Evolutionary conservation across 2,329 filamentous ascomycete species (phyloP).

Genomic region (Fusarium fracticaudum): DNA sequence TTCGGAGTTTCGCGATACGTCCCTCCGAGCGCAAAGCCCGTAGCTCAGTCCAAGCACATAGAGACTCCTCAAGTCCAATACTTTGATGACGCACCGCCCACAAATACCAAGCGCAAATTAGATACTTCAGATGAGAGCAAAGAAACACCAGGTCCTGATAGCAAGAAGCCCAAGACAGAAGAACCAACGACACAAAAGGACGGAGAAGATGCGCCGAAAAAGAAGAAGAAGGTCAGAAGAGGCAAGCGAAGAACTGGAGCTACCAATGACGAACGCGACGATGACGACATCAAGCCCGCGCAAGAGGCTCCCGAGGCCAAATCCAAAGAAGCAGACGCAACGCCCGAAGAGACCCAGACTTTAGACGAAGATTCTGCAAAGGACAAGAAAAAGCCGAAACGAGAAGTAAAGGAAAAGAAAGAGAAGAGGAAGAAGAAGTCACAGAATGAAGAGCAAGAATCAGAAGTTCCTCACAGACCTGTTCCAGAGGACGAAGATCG

Average conservation of each 20-base stretch:
- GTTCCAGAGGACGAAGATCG: slow-evolving; percentile 10
- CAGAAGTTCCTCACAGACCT: slow-evolving; percentile 8
- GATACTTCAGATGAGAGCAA: slow-evolving; percentile 44
- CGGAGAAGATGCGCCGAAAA: slow-evolving; percentile 34
- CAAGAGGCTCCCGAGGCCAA: slow-evolving; percentile 25
- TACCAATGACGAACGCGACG: slow-evolving; percentile 6
- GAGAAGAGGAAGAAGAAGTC: slow-evolving; percentile 15
- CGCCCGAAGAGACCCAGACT: slow-evolving; percentile 41
- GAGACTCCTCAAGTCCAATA: slow-evolving; percentile 34
- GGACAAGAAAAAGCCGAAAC: slow-evolving; percentile 34
- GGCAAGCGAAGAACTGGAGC: slow-evolving; percentile 34
- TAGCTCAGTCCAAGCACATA: neutral
- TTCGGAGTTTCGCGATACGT: slow-evolving; percentile 55
- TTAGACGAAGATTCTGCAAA: slow-evolving; percentile 41
- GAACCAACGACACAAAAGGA: slow-evolving; percentile 16
- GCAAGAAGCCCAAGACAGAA: slow-evolving; percentile 48
- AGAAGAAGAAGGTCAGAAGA: slow-evolving; percentile 39
- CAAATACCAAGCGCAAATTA: slow-evolving; percentile 50
- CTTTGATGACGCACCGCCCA: slow-evolving; percentile 44
- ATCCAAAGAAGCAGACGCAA: slow-evolving; percentile 45
- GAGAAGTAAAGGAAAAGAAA: slow-evolving; percentile 21
- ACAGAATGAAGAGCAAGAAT: slow-evolving; percentile 17
- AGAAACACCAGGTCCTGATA: slow-evolving; percentile 43
- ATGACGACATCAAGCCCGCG: slow-evolving; percentile 24
- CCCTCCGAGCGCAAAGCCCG: slow-evolving; percentile 43